Conservation (phyloP, 345 rosid genomes). For the Acer campestre region DNA sequence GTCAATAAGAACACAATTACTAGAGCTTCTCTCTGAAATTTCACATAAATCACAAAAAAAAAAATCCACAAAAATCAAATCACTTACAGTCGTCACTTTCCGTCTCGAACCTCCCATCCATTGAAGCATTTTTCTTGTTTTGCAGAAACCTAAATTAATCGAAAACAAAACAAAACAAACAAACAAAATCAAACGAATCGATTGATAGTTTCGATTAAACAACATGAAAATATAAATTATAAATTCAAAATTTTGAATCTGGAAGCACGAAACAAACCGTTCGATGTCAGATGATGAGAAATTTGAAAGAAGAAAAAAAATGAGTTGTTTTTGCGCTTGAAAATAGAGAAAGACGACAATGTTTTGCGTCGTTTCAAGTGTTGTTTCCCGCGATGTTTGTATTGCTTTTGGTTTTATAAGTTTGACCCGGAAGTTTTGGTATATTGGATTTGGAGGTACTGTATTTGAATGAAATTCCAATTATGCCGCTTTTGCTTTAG, state of each 20-base stretch:
- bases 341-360: not conserved
- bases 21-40: not conserved
- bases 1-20: not conserved
- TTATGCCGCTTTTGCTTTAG: too few relatives aligned
- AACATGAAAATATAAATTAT: too few relatives aligned
- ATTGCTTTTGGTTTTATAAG: too few relatives aligned
- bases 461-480: too few relatives aligned
- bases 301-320: not conserved
- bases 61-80: not conserved
- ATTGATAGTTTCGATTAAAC: not conserved
- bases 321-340: not conserved
- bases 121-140: constrained; percentile 54
- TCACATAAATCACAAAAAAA: constrained; percentile 5
- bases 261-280: not conserved
- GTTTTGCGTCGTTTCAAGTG: not conserved
- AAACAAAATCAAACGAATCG: not conserved
- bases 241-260: too few relatives aligned
- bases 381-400: not conserved
- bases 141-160: not conserved
- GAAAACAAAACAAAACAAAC: not conserved
- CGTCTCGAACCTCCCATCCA: constrained; percentile 98
- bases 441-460: too few relatives aligned
- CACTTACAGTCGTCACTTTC: constrained; percentile 70
- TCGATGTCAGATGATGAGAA: not conserved
- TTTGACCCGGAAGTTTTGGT: too few relatives aligned